phyloP scores from a whole-genome alignment of 208 protist species.

The Leishmania tropica region DNA sequence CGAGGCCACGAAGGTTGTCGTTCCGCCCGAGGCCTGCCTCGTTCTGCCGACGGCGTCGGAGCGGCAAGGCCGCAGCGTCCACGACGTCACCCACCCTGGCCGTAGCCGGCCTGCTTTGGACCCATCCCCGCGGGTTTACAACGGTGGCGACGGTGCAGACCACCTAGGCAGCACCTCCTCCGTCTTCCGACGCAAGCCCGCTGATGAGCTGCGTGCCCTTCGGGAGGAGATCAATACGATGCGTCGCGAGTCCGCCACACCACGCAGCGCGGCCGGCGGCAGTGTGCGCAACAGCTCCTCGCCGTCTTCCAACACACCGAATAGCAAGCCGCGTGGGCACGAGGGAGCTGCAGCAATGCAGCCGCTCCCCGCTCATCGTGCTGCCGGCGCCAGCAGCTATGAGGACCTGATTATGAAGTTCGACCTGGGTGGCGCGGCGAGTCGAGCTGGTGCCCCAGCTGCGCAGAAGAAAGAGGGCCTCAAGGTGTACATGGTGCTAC shows the following conservation, averaged over 20 bases:
- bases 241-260: constrained; percentile 22
- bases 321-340: background rate
- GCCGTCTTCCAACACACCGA: constrained; percentile 4
- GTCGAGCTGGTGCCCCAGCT: background rate
- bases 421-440: background rate
- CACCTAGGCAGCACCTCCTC: background rate
- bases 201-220: constrained; percentile 57
- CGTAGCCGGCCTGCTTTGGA: background rate
- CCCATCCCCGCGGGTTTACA: background rate
- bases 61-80: background rate
- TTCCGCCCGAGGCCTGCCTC: constrained; percentile 31
- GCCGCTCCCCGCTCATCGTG: background rate
- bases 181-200: constrained; percentile 12
- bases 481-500: constrained; percentile 38
- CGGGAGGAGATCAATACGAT: constrained; percentile 40
- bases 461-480: constrained; percentile 29
- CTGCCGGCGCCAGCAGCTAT: background rate
- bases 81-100: background rate
- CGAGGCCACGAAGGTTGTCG: constrained; percentile 26
- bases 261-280: background rate
- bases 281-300: background rate
- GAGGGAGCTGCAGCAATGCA: background rate
- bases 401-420: constrained; percentile 28
- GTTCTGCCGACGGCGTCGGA: background rate
- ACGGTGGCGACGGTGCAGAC: background rate